Base-by-base conservation (phyloP, 306 rosid species). In the Pterocarpus macrocarpus region DNA sequence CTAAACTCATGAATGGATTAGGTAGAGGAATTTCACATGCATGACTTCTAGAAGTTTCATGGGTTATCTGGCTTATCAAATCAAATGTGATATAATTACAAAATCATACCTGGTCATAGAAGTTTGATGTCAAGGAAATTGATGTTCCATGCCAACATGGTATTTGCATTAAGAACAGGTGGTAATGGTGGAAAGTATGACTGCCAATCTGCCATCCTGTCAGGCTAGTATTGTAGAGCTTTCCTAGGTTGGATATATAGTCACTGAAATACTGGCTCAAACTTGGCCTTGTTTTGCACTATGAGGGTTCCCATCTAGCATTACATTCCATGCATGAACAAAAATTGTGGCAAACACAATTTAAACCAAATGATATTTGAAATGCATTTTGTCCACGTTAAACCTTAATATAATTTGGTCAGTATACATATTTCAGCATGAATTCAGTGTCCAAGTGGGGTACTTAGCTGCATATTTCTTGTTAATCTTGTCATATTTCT, bases 401-500 rank as follows among this genome's bases (percentile, higher is more conserved):
- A 49, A 49, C 16, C 56, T 49, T 9, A 9, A 9, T 45, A 45
- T 45, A 45, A 45, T 49, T 49, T 52, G n/a, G 22, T 52, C 7
- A n/a, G 0, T 13, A 14, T 15, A 8, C 58, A 52, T 52, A 52
- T 52, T 52, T 52, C 16, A 13, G 17, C 17, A 49, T 13, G 16
- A 2, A 14, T 2, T 3, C 2, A 49, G 56, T 13, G 22, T 52
- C 17, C 6, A 52, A 52, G 50, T 52, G 58, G 4, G 11, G 6
- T 8, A 38, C 55, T 83, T 22, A 59, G 13, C 52, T 58, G 76
- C 68, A 44, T 69, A 49, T 71, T 67, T 76, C 55, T 76, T 62
- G 79, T 71, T 55, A 44, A 45, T 68, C 76, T 15, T 58, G 69
- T 80, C 68, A 44, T 69, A 49, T 71, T 67, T 76, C 55, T 76